Percentiles rank a stretch among this genome's conserved stretches.
Evolutionary conservation across 345 rosid genomes (phyloP).

Genomic region (Sisymbrium irio): DNA sequence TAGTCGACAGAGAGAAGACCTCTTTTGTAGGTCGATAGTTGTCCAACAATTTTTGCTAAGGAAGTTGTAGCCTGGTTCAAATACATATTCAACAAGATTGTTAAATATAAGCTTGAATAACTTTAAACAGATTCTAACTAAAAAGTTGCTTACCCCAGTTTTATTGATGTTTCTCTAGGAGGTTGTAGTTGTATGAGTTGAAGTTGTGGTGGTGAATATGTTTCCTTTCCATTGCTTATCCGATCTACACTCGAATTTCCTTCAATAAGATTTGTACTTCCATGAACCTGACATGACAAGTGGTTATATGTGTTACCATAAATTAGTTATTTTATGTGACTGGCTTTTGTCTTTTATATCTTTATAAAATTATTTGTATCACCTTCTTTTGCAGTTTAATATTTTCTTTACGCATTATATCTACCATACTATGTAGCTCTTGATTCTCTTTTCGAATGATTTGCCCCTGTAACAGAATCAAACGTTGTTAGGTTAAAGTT

Average conservation of each 20-base stretch:
- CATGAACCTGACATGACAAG: slow-evolving; percentile 13
- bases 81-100: neutral
- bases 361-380: neutral
- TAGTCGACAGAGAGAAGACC: neutral
- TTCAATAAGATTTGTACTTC: neutral
- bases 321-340: neutral
- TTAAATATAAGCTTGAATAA: neutral
- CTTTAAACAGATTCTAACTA: neutral
- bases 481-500: neutral
- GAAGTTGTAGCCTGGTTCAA: slow-evolving; percentile 28
- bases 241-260: slow-evolving; percentile 20
- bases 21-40: neutral
- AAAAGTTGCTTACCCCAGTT: slow-evolving; percentile 24
- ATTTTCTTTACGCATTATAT: slow-evolving; percentile 52
- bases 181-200: slow-evolving; percentile 14
- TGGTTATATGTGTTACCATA: neutral
- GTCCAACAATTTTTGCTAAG: slow-evolving; percentile 18
- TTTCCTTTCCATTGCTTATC: slow-evolving; percentile 1
- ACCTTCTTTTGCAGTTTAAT: slow-evolving; percentile 45
- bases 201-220: slow-evolving; percentile 7
- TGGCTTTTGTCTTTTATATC: neutral
- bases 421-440: slow-evolving; percentile 49
- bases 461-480: slow-evolving; percentile 49
- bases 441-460: slow-evolving; percentile 58
- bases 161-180: slow-evolving; percentile 27